These are phyloP conservation scores for Macrophomina phaseolina DNA, from an alignment of 2,329 filamentous ascomycete genomes.

Conservation along the genomic window DNA sequence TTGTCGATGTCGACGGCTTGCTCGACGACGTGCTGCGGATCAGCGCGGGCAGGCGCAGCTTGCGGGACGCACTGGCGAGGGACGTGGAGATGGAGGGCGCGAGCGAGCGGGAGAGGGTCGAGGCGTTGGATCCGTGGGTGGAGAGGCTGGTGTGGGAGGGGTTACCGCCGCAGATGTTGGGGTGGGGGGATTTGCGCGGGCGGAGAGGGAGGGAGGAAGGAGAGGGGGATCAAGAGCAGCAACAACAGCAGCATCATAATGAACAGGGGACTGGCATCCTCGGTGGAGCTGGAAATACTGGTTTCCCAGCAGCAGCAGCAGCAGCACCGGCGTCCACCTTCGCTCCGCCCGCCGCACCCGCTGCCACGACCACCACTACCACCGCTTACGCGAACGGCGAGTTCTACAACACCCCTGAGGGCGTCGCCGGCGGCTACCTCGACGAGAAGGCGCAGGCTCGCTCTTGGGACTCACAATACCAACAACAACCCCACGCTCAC, in stretches of 20 bases:
- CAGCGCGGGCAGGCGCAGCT: conserved; percentile 34
- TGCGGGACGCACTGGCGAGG: conserved; percentile 14
- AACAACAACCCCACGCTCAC: background rate
- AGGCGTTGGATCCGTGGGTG: conserved; percentile 39
- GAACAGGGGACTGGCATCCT: background rate
- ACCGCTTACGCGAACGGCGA: conserved; percentile 2
- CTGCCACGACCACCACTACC: background rate
- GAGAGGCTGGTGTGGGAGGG: conserved; percentile 35
- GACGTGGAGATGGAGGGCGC: conserved; percentile 30
- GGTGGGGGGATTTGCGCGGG: conserved; percentile 21
- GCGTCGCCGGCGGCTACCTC: background rate
- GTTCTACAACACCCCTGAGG: conserved; percentile 3
- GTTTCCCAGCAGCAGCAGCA: conserved; percentile 35
- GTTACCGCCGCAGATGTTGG: conserved; percentile 33
- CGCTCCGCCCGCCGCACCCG: background rate
- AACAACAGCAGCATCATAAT: background rate
- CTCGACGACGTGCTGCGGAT: conserved; percentile 33
- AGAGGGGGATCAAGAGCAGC: conserved; percentile 3
- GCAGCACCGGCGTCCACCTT: background rate
- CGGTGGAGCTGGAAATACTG: too few relatives aligned
- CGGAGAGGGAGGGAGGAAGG: background rate
- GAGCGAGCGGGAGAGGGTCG: conserved; percentile 32
- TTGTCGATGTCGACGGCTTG: conserved; percentile 36
- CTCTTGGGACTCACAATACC: background rate
- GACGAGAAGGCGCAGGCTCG: conserved; percentile 20